phyloP scores from a whole-genome alignment of 2,329 filamentous ascomycete genomes.

The Microascus cirrosus region DNA sequence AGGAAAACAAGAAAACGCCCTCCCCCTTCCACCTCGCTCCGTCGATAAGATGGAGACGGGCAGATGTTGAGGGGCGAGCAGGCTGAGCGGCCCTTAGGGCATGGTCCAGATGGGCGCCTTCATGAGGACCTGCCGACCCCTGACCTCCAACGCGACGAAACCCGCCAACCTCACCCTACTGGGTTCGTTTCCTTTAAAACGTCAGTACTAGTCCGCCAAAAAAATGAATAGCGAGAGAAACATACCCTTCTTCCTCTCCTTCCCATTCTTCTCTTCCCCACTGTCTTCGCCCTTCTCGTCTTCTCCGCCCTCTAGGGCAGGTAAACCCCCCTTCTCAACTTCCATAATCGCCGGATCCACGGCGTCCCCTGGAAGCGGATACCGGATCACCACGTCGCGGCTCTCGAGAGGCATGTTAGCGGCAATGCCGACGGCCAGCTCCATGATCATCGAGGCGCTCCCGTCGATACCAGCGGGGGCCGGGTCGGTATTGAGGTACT shows the following conservation, averaged over 20 bases:
- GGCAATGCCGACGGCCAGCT: slow-evolving; percentile 77
- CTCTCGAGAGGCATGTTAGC: slow-evolving; percentile 83
- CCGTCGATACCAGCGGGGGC: slow-evolving; percentile 74
- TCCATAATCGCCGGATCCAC: slow-evolving; percentile 74
- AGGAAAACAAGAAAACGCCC: not conserved
- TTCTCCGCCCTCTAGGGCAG: slow-evolving; percentile 40
- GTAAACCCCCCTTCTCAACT: slow-evolving; percentile 61
- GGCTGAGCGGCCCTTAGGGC: slow-evolving; percentile 11
- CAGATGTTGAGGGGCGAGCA: not conserved
- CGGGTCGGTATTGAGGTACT: slow-evolving; percentile 66
- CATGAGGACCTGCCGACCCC: slow-evolving; percentile 61
- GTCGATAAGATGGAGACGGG: not conserved
- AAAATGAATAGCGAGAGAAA: not conserved
- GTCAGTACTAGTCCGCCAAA: not conserved
- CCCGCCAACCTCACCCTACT: slow-evolving; percentile 60
- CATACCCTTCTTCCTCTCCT: slow-evolving; percentile 28
- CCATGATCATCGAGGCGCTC: slow-evolving; percentile 83
- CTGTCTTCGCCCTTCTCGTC: slow-evolving; percentile 30
- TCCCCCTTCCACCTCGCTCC: too few species aligned
- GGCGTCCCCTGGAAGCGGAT: slow-evolving; percentile 65
- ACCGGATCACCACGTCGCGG: slow-evolving; percentile 78
- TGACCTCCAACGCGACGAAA: slow-evolving; percentile 64
- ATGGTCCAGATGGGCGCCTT: slow-evolving; percentile 66
- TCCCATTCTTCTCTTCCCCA: slow-evolving; percentile 28
- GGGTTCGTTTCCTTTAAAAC: not conserved